phyloP scores from a whole-genome alignment of 2,329 filamentous ascomycete species.

The Colletotrichum limetticola region DNA sequence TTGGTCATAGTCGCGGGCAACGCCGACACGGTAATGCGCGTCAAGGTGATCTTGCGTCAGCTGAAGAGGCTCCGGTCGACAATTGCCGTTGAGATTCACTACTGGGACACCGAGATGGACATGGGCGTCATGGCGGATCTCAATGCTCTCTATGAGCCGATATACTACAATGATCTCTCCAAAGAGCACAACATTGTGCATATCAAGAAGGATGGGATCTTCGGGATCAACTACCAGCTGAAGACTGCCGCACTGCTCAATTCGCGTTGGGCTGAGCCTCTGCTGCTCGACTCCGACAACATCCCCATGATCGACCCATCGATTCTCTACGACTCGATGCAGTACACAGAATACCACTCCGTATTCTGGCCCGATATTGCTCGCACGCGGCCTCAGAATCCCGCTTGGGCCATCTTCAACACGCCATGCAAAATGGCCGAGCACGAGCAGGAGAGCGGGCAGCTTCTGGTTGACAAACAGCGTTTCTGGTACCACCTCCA shows the following conservation, averaged over 20 bases:
- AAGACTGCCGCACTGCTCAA: constrained; percentile 25
- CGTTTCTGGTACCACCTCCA: constrained; percentile 29
- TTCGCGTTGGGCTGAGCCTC: constrained; percentile 13
- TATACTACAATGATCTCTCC: constrained; percentile 26
- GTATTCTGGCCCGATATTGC: constrained; percentile 30
- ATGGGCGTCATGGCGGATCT: constrained; percentile 13
- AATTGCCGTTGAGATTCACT: constrained; percentile 21
- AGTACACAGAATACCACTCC: constrained; percentile 14
- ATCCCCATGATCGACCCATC: constrained; percentile 15
- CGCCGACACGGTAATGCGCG: constrained; percentile 25
- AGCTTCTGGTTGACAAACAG: constrained; percentile 19
- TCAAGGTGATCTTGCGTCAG: constrained; percentile 23
- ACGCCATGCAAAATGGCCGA: constrained; percentile 25
- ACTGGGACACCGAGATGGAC: constrained; percentile 21
- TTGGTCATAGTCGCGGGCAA: constrained; percentile 26
- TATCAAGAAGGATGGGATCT: constrained; percentile 26
- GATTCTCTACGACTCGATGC: constrained; percentile 16
- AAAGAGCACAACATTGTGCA: constrained; percentile 20
- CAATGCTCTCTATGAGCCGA: constrained; percentile 17
- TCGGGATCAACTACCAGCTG: constrained; percentile 31
- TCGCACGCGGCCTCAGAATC: constrained; percentile 15
- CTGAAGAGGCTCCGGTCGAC: background rate
- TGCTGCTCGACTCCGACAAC: constrained; percentile 15
- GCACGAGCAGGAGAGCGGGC: constrained; percentile 24
- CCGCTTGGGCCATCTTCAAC: constrained; percentile 21